phyloP scores from a whole-genome alignment of 1,284 basidiomycete species.

The Puccinia hordei region DNA sequence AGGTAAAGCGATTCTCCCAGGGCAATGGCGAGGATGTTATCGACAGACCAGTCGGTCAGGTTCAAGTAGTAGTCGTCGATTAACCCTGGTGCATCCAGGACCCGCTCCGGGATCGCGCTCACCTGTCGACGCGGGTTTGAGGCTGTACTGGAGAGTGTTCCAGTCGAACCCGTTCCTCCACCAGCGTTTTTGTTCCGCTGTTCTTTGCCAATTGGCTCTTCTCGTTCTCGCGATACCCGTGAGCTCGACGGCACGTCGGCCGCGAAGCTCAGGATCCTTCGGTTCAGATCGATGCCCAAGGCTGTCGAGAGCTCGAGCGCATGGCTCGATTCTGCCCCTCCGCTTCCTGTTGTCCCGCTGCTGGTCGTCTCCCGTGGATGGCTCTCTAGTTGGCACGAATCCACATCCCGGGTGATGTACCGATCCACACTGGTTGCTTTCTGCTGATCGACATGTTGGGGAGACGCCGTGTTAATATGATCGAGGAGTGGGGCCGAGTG shows the following conservation, averaged over 20 bases:
- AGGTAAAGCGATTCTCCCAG: conserved; percentile 80
- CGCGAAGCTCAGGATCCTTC: conserved; percentile 61
- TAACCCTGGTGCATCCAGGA: conserved; percentile 92
- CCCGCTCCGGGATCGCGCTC: conserved; percentile 79
- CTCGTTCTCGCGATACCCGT: conserved; percentile 56
- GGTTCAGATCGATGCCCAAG: conserved; percentile 58
- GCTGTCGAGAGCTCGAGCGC: conserved; percentile 56
- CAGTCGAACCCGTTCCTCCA: conserved; percentile 24
- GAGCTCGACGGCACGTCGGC: conserved; percentile 59
- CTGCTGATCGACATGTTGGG: background rate
- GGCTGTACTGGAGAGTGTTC: conserved; percentile 61
- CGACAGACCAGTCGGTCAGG: conserved; percentile 81
- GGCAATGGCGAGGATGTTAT: conserved; percentile 84
- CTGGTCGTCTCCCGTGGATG: conserved; percentile 16
- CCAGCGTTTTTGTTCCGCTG: conserved; percentile 54
- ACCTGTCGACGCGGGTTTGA: conserved; percentile 74
- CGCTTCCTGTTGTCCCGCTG: background rate
- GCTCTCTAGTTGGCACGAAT: conserved; percentile 31
- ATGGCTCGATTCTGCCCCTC: conserved; percentile 52
- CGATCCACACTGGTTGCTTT: conserved; percentile 45
- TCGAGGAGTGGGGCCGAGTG: background rate
- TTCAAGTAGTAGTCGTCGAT: conserved; percentile 98
- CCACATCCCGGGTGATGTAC: conserved; percentile 45
- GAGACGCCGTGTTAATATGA: background rate
- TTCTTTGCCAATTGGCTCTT: conserved; percentile 57